Percentiles rank a stretch among this genome's conserved stretches.
Evolutionary conservation across 2,329 filamentous ascomycete species (phyloP).

Genomic region (Byssothecium circinans): DNA sequence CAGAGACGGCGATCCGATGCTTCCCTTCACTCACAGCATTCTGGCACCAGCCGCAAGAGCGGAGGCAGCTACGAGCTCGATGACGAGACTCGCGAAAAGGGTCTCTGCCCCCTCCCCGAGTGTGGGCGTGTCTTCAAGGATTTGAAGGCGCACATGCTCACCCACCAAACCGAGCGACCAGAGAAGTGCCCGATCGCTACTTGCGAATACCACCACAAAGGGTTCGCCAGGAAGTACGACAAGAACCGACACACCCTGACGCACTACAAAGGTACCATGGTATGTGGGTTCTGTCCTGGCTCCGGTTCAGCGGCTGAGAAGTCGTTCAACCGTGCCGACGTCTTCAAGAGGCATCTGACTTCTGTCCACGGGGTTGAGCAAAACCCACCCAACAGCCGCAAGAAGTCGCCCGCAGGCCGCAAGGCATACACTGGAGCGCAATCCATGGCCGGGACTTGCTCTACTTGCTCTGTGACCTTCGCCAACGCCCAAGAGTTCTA

Average conservation of each 20-base stretch:
- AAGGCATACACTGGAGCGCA: constrained; percentile 74
- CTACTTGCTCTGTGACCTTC: constrained; percentile 85
- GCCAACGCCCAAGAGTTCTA: constrained; percentile 93
- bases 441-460: constrained; percentile 78
- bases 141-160: constrained; percentile 90
- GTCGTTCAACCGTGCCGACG: constrained; percentile 92
- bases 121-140: constrained; percentile 89
- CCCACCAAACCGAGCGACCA: constrained; percentile 84
- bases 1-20: constrained; percentile 68
- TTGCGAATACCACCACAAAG: constrained; percentile 90
- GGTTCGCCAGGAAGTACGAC: constrained; percentile 93
- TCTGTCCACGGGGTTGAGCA: constrained; percentile 92
- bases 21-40: constrained; percentile 68
- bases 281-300: constrained; percentile 90
- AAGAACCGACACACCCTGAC: constrained; percentile 93
- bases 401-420: constrained; percentile 63
- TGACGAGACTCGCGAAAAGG: constrained; percentile 63
- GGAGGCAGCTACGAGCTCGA: constrained; percentile 43
- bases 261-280: constrained; percentile 97
- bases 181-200: constrained; percentile 93
- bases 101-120: constrained; percentile 77
- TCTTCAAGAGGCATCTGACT: constrained; percentile 92
- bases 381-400: constrained; percentile 86
- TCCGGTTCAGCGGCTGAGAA: constrained; percentile 88
- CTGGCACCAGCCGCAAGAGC: constrained; percentile 58